Evolutionary conservation across 202 grass and related monocot species (phyloP).

Genomic region (Panicum virgatum): DNA sequence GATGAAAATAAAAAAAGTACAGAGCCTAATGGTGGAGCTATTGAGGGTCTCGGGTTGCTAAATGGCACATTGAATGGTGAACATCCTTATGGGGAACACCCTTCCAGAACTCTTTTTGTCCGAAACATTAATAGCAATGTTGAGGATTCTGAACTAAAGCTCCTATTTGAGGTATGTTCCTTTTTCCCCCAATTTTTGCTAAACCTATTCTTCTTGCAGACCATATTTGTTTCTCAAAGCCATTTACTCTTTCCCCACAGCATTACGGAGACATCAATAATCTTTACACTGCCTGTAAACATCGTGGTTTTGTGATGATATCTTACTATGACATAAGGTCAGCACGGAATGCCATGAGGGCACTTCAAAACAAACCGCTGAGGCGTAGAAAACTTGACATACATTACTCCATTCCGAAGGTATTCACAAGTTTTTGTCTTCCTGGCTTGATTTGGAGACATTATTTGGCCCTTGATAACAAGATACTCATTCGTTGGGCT

Average conservation of each 20-base stretch:
- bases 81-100: slow-evolving; percentile 85
- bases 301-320: slow-evolving; percentile 99
- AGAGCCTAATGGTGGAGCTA: slow-evolving; percentile 49
- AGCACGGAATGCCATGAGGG: slow-evolving; percentile 82
- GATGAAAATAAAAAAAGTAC: slow-evolving; percentile 57
- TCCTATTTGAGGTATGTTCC: slow-evolving; percentile 68
- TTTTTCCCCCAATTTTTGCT: slow-evolving; percentile 14
- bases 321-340: slow-evolving; percentile 97
- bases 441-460: slow-evolving; percentile 4
- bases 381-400: slow-evolving; percentile 88
- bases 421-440: slow-evolving; percentile 36
- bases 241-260: slow-evolving; percentile 49
- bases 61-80: slow-evolving; percentile 74
- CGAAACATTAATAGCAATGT: slow-evolving; percentile 97
- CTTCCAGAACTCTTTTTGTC: slow-evolving; percentile 94
- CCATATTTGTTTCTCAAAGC: slow-evolving; percentile 28
- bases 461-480: background rate
- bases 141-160: slow-evolving; percentile 77
- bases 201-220: slow-evolving; percentile 6
- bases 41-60: slow-evolving; percentile 38
- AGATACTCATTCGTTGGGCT: background rate
- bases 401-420: slow-evolving; percentile 99
- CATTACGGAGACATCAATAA: slow-evolving; percentile 80
- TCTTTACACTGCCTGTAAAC: slow-evolving; percentile 90
- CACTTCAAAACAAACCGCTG: slow-evolving; percentile 89